Evolutionary conservation across 1,284 basidiomycete species (phyloP).

Genomic region (Tylopilus sp.): DNA sequence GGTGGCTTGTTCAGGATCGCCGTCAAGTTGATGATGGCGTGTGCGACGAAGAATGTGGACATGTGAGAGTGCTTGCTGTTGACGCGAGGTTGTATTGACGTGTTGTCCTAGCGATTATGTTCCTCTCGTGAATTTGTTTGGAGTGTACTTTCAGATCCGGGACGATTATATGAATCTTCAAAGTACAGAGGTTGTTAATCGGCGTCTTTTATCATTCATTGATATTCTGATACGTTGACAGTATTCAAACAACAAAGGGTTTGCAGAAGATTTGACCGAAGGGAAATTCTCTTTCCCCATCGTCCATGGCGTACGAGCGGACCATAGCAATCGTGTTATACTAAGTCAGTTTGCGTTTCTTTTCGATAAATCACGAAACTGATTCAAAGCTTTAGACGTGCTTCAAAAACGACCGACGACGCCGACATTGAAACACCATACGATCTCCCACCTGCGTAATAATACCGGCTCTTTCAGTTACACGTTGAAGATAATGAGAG

Average conservation of each 20-base stretch:
- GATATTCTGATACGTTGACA: constrained; percentile 44
- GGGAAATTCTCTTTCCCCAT: constrained; percentile 98
- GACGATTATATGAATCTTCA: constrained; percentile 99
- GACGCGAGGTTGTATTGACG: not conserved
- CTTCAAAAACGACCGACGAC: constrained; percentile 89
- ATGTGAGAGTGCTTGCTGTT: constrained; percentile 60
- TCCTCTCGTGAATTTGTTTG: constrained; percentile 94
- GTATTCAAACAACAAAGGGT: constrained; percentile 95
- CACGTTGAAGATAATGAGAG: constrained; percentile 66
- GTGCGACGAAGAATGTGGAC: constrained; percentile 68
- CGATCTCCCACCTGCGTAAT: constrained; percentile 81
- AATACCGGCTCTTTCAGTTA: constrained; percentile 80
- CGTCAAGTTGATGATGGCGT: constrained; percentile 97
- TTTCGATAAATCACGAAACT: not conserved
- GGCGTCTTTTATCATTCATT: not conserved
- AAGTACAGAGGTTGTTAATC: constrained; percentile 82
- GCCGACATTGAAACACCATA: constrained; percentile 82
- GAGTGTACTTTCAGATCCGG: constrained; percentile 95
- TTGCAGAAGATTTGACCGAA: constrained; percentile 94
- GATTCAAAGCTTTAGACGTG: constrained; percentile 67
- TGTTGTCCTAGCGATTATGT: constrained; percentile 78
- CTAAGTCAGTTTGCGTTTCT: constrained; percentile 70
- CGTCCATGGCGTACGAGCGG: constrained; percentile 87
- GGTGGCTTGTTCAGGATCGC: constrained; percentile 95
- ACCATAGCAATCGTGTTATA: constrained; percentile 79